phyloP scores from a whole-genome alignment of 768 basidiomycete genomes.

The Tricholoma matsutake region DNA sequence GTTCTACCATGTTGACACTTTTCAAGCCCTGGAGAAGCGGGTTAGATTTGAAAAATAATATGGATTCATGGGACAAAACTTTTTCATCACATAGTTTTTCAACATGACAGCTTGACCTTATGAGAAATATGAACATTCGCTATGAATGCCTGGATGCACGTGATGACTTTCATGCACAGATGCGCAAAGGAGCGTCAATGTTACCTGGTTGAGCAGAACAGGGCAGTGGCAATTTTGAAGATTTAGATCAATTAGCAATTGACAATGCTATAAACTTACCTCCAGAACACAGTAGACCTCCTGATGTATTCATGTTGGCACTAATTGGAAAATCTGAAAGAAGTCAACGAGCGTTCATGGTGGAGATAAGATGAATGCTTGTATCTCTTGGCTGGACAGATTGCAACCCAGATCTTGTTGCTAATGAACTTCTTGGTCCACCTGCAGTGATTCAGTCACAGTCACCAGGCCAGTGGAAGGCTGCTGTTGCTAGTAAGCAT shows the following conservation, averaged over 20 bases:
- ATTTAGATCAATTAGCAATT: neutral
- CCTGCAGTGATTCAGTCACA: neutral
- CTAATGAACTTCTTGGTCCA: too few species aligned
- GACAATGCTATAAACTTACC: neutral
- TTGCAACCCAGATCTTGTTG: neutral
- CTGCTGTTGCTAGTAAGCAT: neutral
- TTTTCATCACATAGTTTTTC: slow-evolving; percentile 17
- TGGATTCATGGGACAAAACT: too few species aligned
- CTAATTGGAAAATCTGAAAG: neutral
- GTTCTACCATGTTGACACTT: too few species aligned
- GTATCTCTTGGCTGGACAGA: too few species aligned
- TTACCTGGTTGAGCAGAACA: neutral
- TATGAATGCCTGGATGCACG: too few species aligned
- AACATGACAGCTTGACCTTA: too few species aligned
- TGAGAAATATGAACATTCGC: too few species aligned
- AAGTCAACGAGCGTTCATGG: neutral
- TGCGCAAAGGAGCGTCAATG: neutral
- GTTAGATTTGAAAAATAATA: too few species aligned
- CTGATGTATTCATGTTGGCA: too few species aligned
- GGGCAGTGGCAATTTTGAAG: neutral
- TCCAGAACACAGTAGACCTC: too few species aligned
- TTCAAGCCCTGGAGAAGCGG: too few species aligned
- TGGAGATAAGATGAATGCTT: too few species aligned
- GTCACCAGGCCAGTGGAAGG: neutral
- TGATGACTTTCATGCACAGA: slow-evolving; percentile 5